phyloP scores from a whole-genome alignment of 345 rosid species.

The Pugionium cornutum region DNA sequence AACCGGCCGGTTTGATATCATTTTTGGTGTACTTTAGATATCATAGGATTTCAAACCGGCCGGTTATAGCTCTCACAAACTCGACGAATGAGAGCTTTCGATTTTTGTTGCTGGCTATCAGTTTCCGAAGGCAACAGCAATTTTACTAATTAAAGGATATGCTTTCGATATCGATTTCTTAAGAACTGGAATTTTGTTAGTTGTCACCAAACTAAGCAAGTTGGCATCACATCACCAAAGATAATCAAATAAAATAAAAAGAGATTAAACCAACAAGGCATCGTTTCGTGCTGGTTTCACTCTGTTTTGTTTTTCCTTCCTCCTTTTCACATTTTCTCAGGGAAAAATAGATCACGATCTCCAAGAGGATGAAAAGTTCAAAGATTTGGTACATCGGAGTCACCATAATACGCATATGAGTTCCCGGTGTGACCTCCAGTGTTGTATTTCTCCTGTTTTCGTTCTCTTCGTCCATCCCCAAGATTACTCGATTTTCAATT shows the following conservation, averaged over 20 bases:
- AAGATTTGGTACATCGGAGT: constrained; percentile 18
- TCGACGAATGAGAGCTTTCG: no score
- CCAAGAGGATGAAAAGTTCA: constrained; percentile 26
- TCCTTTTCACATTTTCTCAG: not conserved
- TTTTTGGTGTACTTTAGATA: no score
- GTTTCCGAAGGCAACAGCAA: not conserved
- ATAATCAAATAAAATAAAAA: not conserved
- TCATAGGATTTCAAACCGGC: no score
- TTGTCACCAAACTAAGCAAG: constrained; percentile 13
- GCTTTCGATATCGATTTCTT: no score
- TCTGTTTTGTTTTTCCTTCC: not conserved
- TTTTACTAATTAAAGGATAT: not conserved
- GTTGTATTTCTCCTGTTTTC: not conserved
- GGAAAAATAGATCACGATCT: constrained; percentile 10
- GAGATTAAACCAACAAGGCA: not conserved
- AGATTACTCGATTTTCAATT: not conserved
- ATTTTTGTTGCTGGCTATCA: no score
- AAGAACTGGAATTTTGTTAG: not conserved
- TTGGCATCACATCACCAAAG: constrained; percentile 11
- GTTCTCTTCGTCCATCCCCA: not conserved
- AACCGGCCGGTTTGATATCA: no score
- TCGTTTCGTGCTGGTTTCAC: constrained; percentile 22
- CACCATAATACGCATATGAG: constrained; percentile 16
- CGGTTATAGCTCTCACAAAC: no score
- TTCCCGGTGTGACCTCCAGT: constrained; percentile 7